phyloP scores from a whole-genome alignment of 2,329 filamentous ascomycete genomes.

The Triangularia verruculosa region DNA sequence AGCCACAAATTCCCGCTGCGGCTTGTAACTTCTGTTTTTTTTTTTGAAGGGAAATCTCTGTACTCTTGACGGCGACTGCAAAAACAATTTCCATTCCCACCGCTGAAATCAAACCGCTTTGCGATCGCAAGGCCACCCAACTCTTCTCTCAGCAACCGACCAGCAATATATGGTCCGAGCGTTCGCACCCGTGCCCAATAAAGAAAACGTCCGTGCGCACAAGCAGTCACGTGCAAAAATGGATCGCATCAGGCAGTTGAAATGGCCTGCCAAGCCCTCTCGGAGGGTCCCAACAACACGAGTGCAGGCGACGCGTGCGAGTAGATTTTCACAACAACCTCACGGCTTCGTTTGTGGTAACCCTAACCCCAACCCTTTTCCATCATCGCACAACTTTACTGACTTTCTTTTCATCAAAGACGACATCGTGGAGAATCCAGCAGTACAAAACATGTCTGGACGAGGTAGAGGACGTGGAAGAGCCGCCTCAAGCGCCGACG shows the following conservation, averaged over 20 bases:
- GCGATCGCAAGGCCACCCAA: too few species aligned
- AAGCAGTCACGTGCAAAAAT: background rate
- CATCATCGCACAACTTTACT: constrained; percentile 5
- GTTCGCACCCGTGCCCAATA: background rate
- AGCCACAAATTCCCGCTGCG: too few species aligned
- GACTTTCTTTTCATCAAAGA: background rate
- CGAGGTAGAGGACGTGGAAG: constrained; percentile 23
- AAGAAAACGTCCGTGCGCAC: background rate
- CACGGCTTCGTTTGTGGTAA: constrained; percentile 15
- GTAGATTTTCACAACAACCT: constrained; percentile 25
- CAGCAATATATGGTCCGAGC: background rate
- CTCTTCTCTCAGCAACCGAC: background rate
- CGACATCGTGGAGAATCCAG: background rate
- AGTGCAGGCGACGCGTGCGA: constrained; percentile 8
- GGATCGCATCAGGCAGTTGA: background rate
- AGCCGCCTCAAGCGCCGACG: constrained; percentile 6
- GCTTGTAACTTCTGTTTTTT: too few species aligned
- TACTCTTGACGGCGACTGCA: too few species aligned
- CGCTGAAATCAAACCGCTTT: too few species aligned
- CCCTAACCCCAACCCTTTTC: constrained; percentile 31
- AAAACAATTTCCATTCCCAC: too few species aligned
- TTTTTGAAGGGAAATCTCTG: too few species aligned
- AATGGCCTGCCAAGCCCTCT: background rate
- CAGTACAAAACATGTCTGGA: constrained; percentile 19
- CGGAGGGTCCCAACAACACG: background rate